These are phyloP conservation scores for Beta vulgaris DNA, from an alignment of 148 eudicot genomes.

Conservation along the genomic window DNA sequence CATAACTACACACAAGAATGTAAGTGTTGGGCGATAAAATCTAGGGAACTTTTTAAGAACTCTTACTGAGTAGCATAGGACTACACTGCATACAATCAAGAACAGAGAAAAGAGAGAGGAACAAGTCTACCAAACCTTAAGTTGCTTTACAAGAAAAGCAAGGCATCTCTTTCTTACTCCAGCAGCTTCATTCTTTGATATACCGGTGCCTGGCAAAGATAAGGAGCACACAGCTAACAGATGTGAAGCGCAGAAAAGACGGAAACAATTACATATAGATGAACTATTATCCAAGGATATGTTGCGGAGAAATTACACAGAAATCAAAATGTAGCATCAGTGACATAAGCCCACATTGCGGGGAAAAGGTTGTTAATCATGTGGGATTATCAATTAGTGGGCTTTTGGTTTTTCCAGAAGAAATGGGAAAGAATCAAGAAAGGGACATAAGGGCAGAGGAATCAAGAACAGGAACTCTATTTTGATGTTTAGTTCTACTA, in stretches of 20 bases:
- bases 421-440: no score
- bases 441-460: no score
- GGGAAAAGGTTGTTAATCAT: no score
- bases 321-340: background rate
- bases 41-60: background rate
- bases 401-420: no score
- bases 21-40: background rate
- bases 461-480: no score
- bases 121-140: slow-evolving; percentile 44
- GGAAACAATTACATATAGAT: background rate
- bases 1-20: background rate
- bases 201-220: slow-evolving; percentile 56
- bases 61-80: background rate
- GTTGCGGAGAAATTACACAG: background rate
- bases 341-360: background rate
- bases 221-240: background rate
- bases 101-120: background rate
- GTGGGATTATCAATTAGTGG: no score
- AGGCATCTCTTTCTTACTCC: slow-evolving; percentile 62
- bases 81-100: background rate
- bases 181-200: slow-evolving; percentile 61
- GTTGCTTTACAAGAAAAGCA: slow-evolving; percentile 56
- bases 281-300: no score
- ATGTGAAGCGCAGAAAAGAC: background rate
- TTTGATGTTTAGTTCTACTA: no score